Conservation (phyloP, 352 stramenopile species). For the Pythium chondricola region DNA sequence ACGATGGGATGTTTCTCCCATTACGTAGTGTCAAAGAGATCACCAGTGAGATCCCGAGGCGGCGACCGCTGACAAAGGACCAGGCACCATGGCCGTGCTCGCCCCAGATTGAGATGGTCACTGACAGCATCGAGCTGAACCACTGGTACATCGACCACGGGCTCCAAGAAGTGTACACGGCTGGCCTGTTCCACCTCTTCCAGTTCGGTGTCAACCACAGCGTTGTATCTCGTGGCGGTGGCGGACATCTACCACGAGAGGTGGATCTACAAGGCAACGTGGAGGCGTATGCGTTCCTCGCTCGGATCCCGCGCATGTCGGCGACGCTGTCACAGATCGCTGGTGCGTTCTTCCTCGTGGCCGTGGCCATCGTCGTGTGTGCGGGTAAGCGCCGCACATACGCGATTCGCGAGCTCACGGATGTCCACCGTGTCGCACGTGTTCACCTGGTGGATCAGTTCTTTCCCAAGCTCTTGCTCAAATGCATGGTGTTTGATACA, state of each 20-base stretch:
- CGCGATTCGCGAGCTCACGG: slow-evolving; percentile 10
- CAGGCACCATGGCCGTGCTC: slow-evolving; percentile 6
- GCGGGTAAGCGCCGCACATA: slow-evolving; percentile 9
- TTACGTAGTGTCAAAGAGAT: slow-evolving; percentile 4
- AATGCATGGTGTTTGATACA: slow-evolving; percentile 9
- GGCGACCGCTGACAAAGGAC: background rate
- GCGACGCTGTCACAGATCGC: background rate
- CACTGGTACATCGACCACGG: slow-evolving; percentile 15
- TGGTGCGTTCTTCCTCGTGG: slow-evolving; percentile 3
- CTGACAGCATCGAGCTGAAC: slow-evolving; percentile 12
- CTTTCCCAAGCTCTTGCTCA: slow-evolving; percentile 20
- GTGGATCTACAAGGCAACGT: slow-evolving; percentile 6
- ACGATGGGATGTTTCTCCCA: slow-evolving; percentile 4
- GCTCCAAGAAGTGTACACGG: slow-evolving; percentile 17
- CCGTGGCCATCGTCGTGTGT: slow-evolving; percentile 1
- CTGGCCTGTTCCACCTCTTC: slow-evolving; percentile 17
- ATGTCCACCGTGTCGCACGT: slow-evolving; percentile 18
- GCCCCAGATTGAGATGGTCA: slow-evolving; percentile 6
- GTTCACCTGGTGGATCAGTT: slow-evolving; percentile 20
- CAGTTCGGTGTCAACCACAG: slow-evolving; percentile 15
- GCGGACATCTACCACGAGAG: background rate
- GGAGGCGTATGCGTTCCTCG: slow-evolving; percentile 5
- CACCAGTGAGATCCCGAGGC: background rate
- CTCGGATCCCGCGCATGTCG: slow-evolving; percentile 4
- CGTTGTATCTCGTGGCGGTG: background rate